Base-by-base conservation (phyloP, 2,329 filamentous ascomycete genomes). In the Trichocomaceae sp. region DNA sequence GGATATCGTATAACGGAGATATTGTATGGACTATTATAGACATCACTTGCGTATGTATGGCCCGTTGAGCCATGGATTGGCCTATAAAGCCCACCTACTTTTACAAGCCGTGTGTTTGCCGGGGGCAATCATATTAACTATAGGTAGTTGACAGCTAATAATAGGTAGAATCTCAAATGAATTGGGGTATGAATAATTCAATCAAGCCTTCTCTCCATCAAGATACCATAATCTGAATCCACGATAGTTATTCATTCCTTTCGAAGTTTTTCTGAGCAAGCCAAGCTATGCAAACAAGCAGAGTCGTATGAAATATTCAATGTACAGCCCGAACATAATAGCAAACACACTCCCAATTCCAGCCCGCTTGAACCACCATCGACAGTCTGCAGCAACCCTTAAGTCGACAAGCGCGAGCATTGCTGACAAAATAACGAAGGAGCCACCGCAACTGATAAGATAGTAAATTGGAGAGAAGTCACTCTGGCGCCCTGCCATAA, bases 321-420 rank as follows among this genome's bases (percentile, higher is more conserved):
- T 33, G 45, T 41, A 52, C 20, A 56, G 29, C 6, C 54, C 49
- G 26, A 13, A 47, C 3, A 37, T 15, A 44, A 56, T 47, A n/a
- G 33, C 19, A 17, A 35, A 37, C 12, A 48, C 22, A 47, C 42
- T n/a, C 12, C 48, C 48, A 37, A 29, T 39, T 17, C 29, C 37
- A 23, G 22, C 54, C 15, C 48, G 44, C 33, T 12, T 17, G 13
- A 47, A 52, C 54, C 54, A 56, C 54, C 54, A 52, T 23, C 15
- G 9, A 10, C 49, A 56, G 17, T 56, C 54, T 4, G 37, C 49
- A 41, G 49, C 17, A 44, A 56, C 45, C 35, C 54, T 51, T 35
- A 56, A 26, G 23, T 56, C 54, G 15, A 56, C 44, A 19, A 56
- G 44, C 12, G 45, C 23, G 10, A 56, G 10, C 54, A 56, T 52